Evolutionary conservation across 2,329 filamentous ascomycete genomes (phyloP).

Genomic region (Phoma sp.): DNA sequence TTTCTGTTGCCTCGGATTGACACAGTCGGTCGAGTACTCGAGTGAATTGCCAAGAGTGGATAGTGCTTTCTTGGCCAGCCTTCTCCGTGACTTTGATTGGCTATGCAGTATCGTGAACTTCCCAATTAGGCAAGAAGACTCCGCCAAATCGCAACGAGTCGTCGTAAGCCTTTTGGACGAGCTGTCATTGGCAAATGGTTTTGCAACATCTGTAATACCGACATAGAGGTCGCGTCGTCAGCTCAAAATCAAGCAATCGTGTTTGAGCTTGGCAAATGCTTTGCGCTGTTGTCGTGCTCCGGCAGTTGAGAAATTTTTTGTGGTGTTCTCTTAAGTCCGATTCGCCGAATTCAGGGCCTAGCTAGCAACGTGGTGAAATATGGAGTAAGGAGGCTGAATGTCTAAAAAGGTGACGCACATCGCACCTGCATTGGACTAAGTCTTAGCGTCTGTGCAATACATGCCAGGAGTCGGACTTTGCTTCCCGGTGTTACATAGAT

Average conservation of each 20-base stretch:
- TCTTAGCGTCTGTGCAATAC: background rate
- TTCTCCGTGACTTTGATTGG: background rate
- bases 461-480: background rate
- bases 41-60: slow-evolving; percentile 13
- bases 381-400: background rate
- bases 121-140: background rate
- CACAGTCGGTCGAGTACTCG: slow-evolving; percentile 2
- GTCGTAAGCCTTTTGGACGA: slow-evolving; percentile 14
- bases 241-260: background rate
- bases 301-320: background rate
- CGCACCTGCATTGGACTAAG: background rate
- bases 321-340: background rate
- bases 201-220: background rate
- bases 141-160: slow-evolving; percentile 4
- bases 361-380: background rate
- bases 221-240: slow-evolving; percentile 3
- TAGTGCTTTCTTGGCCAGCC: slow-evolving; percentile 9
- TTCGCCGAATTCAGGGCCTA: background rate
- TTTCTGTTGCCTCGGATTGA: slow-evolving; percentile 1
- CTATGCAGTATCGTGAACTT: background rate
- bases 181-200: slow-evolving; percentile 11
- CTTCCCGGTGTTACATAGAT: background rate
- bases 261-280: slow-evolving; percentile 3
- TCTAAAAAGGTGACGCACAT: background rate
- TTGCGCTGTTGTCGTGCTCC: background rate